Percentiles rank a stretch among this genome's conserved stretches.
Conservation (phyloP, 192 early-diverging fungal genomes). For the Coemansia sp. region DNA sequence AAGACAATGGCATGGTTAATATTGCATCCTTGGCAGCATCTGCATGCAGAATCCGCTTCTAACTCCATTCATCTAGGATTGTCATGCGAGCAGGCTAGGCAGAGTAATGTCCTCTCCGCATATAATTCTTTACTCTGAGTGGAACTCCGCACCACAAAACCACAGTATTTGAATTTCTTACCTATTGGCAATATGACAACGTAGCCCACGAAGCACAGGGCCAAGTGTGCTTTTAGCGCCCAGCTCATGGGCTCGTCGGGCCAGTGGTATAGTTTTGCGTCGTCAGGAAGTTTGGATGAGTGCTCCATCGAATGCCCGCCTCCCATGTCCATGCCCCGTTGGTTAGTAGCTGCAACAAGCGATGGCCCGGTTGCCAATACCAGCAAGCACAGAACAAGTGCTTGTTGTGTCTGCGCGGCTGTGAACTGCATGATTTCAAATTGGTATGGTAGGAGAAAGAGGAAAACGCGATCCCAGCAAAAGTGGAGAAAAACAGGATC, state of each 20-base stretch:
- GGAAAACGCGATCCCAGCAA: background rate
- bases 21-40: background rate
- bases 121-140: background rate
- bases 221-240: conserved; percentile 44
- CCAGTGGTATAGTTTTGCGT: conserved; percentile 38
- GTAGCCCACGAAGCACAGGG: conserved; percentile 27
- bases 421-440: background rate
- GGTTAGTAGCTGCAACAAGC: background rate
- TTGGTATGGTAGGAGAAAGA: background rate
- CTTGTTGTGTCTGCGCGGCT: background rate
- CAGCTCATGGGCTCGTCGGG: conserved; percentile 47
- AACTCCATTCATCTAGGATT: background rate
- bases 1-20: conserved; percentile 1
- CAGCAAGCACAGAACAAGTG: background rate
- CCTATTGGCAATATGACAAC: conserved; percentile 46
- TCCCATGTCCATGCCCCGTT: background rate
- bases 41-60: background rate
- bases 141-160: background rate
- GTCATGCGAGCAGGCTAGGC: background rate
- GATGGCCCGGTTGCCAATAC: background rate
- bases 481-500: background rate
- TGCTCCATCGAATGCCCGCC: conserved; percentile 6
- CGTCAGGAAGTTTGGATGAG: conserved; percentile 31
- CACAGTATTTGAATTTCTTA: conserved; percentile 5
- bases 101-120: background rate